These are phyloP conservation scores for Aristolochia fimbriata DNA, from an alignment of 164 flowering plant genomes.

Conservation along the genomic window DNA sequence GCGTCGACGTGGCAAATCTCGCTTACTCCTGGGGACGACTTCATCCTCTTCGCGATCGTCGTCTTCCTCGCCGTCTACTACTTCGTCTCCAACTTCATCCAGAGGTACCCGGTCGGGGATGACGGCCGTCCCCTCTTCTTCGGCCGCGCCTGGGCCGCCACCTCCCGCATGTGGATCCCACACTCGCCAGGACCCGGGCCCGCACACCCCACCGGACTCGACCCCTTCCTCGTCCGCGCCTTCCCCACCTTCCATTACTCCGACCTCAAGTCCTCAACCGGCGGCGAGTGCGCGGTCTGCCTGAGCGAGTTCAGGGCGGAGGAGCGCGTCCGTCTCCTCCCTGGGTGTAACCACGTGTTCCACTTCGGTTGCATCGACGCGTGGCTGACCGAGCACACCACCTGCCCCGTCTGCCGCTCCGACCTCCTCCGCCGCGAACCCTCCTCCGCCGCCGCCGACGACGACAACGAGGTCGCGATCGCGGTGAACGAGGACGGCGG, in stretches of 20 bases:
- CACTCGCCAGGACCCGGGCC: too few relatives aligned
- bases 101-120: neutral
- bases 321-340: conserved; percentile 21
- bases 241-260: conserved; percentile 28
- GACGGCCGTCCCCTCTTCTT: neutral
- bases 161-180: neutral
- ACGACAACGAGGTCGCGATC: too few relatives aligned
- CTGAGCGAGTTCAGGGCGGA: conserved; percentile 26
- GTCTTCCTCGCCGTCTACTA: conserved; percentile 11
- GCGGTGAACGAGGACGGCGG: too few relatives aligned
- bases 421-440: conserved; percentile 4
- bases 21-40: neutral
- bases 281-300: conserved; percentile 36
- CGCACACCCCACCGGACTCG: conserved; percentile 18
- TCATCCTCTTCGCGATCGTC: conserved; percentile 6
- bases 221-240: conserved; percentile 15
- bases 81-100: conserved; percentile 7
- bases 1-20: too few relatives aligned
- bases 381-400: conserved; percentile 24
- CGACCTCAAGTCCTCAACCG: conserved; percentile 20
- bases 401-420: conserved; percentile 37
- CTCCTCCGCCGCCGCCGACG: too few relatives aligned
- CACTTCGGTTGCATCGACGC: conserved; percentile 33
- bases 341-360: conserved; percentile 34
- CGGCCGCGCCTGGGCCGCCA: neutral